phyloP scores from a whole-genome alignment of 148 eudicot species.

The Rhododendron williamsianum region DNA sequence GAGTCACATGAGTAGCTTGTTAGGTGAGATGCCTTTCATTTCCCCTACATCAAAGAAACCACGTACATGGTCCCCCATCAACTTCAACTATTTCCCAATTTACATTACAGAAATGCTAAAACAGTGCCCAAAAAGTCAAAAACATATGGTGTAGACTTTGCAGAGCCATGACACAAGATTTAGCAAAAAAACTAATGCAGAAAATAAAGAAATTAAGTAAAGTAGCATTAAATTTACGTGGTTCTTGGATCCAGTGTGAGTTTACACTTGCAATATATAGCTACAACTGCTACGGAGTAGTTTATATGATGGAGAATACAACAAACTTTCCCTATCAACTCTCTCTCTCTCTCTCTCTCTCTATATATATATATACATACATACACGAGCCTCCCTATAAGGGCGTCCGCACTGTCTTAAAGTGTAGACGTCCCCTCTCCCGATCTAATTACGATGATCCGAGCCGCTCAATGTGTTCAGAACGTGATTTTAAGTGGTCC shows the following conservation, averaged over 20 bases:
- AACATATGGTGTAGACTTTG: not conserved
- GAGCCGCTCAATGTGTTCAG: too few species aligned
- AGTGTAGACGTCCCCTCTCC: too few species aligned
- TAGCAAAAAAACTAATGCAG: not conserved
- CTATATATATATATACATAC: too few species aligned
- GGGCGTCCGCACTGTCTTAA: too few species aligned
- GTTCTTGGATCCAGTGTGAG: not conserved
- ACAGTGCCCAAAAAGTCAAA: not conserved
- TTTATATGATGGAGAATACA: not conserved
- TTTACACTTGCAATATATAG: not conserved
- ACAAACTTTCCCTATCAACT: not conserved
- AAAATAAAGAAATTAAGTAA: not conserved
- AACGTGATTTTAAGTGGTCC: too few species aligned
- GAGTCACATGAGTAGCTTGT: slow-evolving; percentile 20
- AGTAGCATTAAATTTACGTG: not conserved
- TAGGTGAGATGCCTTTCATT: slow-evolving; percentile 25
- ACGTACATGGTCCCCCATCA: slow-evolving; percentile 19
- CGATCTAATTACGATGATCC: too few species aligned
- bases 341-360: too few species aligned
- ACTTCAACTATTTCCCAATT: not conserved
- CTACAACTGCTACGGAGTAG: not conserved
- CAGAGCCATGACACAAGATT: not conserved
- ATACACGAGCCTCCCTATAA: too few species aligned
- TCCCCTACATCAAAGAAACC: slow-evolving; percentile 18
- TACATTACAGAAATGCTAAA: not conserved